A percentile compares a stretch with the other conserved stretches of the same genome.
Evolutionary conservation across 208 protist genomes (phyloP).

Genomic region (Acanthamoeba royreba): DNA sequence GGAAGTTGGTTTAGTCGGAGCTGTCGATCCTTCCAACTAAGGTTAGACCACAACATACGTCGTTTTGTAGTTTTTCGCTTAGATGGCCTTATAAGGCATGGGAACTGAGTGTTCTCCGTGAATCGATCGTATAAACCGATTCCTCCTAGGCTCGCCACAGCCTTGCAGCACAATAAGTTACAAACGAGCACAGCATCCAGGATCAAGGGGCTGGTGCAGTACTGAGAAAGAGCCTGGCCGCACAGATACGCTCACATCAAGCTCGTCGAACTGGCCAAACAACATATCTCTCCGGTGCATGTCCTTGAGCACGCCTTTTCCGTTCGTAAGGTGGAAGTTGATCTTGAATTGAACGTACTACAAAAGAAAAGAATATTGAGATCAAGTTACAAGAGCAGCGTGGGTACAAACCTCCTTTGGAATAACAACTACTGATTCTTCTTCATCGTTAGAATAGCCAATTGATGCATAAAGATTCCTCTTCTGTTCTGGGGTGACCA

Average conservation of each 20-base stretch:
- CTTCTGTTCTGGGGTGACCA: constrained; percentile 30
- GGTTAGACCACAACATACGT: no score
- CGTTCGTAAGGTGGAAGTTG: constrained; percentile 16
- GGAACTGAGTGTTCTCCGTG: neutral
- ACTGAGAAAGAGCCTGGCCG: constrained; percentile 33
- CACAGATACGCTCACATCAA: neutral
- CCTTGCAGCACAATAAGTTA: neutral
- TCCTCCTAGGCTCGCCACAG: neutral
- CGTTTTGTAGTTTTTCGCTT: neutral
- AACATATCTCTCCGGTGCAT: neutral
- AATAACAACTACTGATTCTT: neutral
- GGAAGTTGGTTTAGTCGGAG: no score
- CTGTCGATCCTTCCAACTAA: no score
- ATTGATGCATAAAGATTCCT: constrained; percentile 10
- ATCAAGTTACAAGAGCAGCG: neutral
- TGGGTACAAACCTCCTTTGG: neutral
- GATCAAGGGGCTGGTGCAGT: neutral
- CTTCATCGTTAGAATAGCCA: neutral
- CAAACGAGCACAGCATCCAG: neutral
- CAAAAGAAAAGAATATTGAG: neutral
- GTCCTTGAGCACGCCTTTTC: neutral
- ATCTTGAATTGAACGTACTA: constrained; percentile 46
- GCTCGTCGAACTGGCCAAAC: constrained; percentile 28
- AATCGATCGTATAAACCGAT: neutral
- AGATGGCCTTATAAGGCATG: constrained; percentile 5